phyloP scores from a whole-genome alignment of 2,329 filamentous ascomycete species.

The Trichoderma cornu-damae region DNA sequence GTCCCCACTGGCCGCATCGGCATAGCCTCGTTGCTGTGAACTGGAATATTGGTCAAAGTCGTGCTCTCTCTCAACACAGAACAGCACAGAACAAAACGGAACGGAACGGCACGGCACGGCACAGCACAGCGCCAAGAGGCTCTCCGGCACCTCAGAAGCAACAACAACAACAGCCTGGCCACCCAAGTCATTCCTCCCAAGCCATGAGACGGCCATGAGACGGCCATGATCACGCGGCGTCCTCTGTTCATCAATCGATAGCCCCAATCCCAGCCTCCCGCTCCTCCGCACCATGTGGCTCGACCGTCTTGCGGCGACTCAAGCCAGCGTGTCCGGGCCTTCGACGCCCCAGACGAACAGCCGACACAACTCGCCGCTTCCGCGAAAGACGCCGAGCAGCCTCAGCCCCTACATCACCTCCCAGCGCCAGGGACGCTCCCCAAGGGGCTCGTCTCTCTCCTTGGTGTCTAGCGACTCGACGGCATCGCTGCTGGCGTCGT shows the following conservation, averaged over 20 bases:
- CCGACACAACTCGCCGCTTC: constrained; percentile 67
- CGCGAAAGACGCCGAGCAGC: constrained; percentile 61
- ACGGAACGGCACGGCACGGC: too few species aligned
- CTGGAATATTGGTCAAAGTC: too few species aligned
- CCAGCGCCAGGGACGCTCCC: constrained; percentile 61
- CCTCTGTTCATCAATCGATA: constrained; percentile 1
- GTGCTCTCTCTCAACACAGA: too few species aligned
- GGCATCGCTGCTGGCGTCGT: constrained; percentile 63
- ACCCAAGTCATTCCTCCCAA: not conserved
- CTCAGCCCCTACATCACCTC: constrained; percentile 65
- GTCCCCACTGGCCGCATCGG: constrained; percentile 3
- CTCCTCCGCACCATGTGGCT: constrained; percentile 66
- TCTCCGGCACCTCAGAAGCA: too few species aligned
- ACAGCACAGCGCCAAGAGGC: too few species aligned
- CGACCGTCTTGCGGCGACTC: constrained; percentile 69
- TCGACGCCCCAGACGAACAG: constrained; percentile 58
- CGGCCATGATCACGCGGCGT: not conserved
- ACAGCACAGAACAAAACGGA: too few species aligned
- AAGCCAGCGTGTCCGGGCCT: constrained; percentile 54
- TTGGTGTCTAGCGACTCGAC: constrained; percentile 73
- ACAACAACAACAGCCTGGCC: not conserved
- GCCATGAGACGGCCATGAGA: constrained; percentile 15
- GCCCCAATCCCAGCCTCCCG: not conserved
- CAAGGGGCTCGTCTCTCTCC: constrained; percentile 73
- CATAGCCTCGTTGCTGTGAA: not conserved